Base-by-base conservation (phyloP, 2,329 filamentous ascomycete genomes). In the Aureobasidium sp. region DNA sequence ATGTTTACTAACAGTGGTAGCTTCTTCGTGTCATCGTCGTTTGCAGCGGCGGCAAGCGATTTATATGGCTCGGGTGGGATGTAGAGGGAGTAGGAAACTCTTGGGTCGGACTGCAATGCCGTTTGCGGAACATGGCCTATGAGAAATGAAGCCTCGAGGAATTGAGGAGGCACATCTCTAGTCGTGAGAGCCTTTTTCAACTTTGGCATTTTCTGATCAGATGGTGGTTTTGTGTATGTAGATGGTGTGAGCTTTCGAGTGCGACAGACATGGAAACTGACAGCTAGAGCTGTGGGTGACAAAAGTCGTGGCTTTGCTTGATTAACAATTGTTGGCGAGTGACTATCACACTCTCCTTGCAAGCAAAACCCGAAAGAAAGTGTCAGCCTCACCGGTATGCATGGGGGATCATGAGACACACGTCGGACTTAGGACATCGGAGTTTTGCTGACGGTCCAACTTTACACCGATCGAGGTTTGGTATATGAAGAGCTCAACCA, bases 81-180 rank as follows among this genome's bases (percentile, higher is more conserved):
- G 23, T 57, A 57, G 13, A 57, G 42, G 17, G 53, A 45, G 17
- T 46, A 57, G 15, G 53, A 57, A 19, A 57, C 9, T 3, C 53
- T 40, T 37, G 53, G 53, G 29, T 57, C 53, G 15, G 53, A 35
- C 9, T 57, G 53, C 6, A 57, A 37, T 29, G 53, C 53, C 53
- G 46, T 57, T 27, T 57, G 53, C 13, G 53, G 53, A 1, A 57
- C 21, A 37, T 57, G 53, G 4, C 53, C 53, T 9, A 57, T 10
- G 1, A 57, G 8, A 15, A 57, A 57, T 2, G 53, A 29, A 21
- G 53, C 53, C 9, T 57, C 53, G 4, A 57, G 19, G 9, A 57
- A 57, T 37, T 46, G 7, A 27, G 29, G 8, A 27, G 53, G 53
- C 6, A 57, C 53, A 13, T 57, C 53, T 35, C 0, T 46, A 2